These are phyloP conservation scores for Colletotrichum echinochloae DNA, from an alignment of 2,329 filamentous ascomycete genomes.

Conservation along the genomic window DNA sequence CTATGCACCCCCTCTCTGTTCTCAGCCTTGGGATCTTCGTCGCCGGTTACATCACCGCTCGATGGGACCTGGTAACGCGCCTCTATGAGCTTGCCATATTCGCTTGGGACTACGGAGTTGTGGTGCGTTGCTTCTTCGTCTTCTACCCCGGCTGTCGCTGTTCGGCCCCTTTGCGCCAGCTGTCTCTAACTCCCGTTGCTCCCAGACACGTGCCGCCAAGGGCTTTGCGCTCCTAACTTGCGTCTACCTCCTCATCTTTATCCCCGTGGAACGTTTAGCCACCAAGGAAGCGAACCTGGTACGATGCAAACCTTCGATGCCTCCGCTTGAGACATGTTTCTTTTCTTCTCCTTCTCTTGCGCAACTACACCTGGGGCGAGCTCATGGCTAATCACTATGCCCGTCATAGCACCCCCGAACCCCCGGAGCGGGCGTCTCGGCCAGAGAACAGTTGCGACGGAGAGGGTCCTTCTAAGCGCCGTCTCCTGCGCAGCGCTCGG, in stretches of 20 bases:
- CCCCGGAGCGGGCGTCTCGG: conserved; percentile 84
- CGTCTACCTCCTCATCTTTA: conserved; percentile 84
- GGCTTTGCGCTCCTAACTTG: conserved; percentile 86
- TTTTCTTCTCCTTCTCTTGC: neutral
- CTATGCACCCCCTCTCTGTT: conserved; percentile 98
- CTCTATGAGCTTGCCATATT: conserved; percentile 97
- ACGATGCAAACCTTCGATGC: conserved; percentile 53
- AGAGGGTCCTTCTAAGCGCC: conserved; percentile 88
- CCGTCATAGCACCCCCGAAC: conserved; percentile 80
- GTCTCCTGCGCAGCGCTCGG: conserved; percentile 46
- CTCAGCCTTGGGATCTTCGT: conserved; percentile 98
- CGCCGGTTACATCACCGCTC: conserved; percentile 98
- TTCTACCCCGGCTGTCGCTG: neutral
- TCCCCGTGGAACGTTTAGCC: conserved; percentile 87
- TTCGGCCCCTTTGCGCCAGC: conserved; percentile 27
- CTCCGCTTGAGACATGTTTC: conserved; percentile 28
- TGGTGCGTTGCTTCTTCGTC: conserved; percentile 68
- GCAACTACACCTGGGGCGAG: conserved; percentile 38
- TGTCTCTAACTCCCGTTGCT: conserved; percentile 18
- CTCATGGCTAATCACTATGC: conserved; percentile 45
- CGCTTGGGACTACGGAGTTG: conserved; percentile 98
- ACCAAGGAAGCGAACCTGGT: conserved; percentile 84
- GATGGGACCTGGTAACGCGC: conserved; percentile 97
- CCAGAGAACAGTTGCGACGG: conserved; percentile 92
- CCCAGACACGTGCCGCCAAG: conserved; percentile 83